A percentile compares a stretch with the other conserved stretches of the same genome.
phyloP scores from a whole-genome alignment of 116 monocot species.

The Iris pallida region DNA sequence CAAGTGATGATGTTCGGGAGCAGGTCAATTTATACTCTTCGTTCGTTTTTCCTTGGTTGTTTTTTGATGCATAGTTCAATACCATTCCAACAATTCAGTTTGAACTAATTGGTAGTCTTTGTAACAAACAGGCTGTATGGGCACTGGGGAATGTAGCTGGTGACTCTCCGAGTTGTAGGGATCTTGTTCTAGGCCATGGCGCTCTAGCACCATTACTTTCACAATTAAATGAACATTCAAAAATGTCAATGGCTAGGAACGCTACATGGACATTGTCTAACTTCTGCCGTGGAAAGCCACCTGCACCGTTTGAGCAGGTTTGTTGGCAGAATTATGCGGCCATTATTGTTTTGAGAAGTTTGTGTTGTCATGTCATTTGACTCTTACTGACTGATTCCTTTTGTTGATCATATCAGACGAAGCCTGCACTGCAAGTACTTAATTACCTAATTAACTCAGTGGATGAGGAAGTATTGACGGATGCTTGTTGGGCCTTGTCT shows the following conservation, averaged over 20 bases:
- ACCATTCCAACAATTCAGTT: not conserved
- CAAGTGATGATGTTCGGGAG: constrained; percentile 43
- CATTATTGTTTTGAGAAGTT: not conserved
- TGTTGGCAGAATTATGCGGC: not conserved
- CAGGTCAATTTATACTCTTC: constrained; percentile 29
- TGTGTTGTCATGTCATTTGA: not conserved
- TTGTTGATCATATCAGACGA: constrained; percentile 31
- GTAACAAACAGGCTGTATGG: constrained; percentile 52
- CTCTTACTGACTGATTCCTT: not conserved
- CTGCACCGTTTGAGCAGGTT: constrained; percentile 35
- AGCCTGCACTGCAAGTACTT: constrained; percentile 41
- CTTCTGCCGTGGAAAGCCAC: constrained; percentile 44
- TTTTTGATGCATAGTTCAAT: not conserved
- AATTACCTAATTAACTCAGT: constrained; percentile 40
- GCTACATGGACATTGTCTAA: constrained; percentile 62
- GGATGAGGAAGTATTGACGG: constrained; percentile 57
- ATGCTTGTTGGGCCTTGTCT: constrained; percentile 56
- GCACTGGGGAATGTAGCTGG: constrained; percentile 71
- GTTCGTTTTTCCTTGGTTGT: not conserved
- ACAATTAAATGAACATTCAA: constrained; percentile 48
- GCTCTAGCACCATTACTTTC: constrained; percentile 41
- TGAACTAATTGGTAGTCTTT: not conserved
- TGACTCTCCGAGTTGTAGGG: constrained; percentile 55
- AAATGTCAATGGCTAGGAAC: constrained; percentile 61
- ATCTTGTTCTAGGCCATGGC: constrained; percentile 52